Evolutionary conservation across 1,139 yeast species (phyloP).

Genomic region (Lodderomyces elongisporus): DNA sequence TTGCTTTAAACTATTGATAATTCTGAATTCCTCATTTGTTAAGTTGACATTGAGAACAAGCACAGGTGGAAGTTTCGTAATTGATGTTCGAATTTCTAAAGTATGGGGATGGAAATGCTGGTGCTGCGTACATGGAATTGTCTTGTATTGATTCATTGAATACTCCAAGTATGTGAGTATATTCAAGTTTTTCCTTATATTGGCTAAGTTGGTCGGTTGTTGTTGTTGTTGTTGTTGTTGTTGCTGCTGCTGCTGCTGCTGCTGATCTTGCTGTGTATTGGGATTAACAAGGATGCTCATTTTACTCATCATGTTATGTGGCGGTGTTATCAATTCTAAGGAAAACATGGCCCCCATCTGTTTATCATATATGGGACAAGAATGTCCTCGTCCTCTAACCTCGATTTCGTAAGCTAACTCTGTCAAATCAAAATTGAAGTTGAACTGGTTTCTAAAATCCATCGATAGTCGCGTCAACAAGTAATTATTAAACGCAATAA

Average conservation of each 20-base stretch:
- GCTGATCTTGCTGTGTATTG: constrained; percentile 6
- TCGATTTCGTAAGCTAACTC: constrained; percentile 36
- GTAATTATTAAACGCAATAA: constrained; percentile 57
- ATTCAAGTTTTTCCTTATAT: constrained; percentile 14
- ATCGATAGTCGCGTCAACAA: constrained; percentile 44
- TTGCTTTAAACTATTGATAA: constrained; percentile 33
- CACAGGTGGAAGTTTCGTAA: constrained; percentile 56
- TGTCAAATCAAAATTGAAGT: constrained; percentile 11
- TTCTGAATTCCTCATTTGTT: constrained; percentile 42
- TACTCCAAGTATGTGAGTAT: constrained; percentile 51
- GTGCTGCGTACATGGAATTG: constrained; percentile 34
- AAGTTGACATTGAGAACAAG: constrained; percentile 58
- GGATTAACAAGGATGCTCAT: constrained; percentile 23
- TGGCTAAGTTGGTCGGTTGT: constrained; percentile 10
- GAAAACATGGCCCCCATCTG: constrained; percentile 17
- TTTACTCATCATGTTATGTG: constrained; percentile 22
- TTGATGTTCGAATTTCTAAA: constrained; percentile 47
- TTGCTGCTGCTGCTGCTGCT: constrained; percentile 3
- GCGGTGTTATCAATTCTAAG: constrained; percentile 35
- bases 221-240: too few relatives aligned
- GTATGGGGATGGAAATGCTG: constrained; percentile 33
- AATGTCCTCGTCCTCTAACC: constrained; percentile 23
- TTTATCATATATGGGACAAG: constrained; percentile 32
- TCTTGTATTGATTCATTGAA: constrained; percentile 50
- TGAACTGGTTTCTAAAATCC: constrained; percentile 40